A percentile compares a stretch with the other conserved stretches of the same genome.
Conservation (phyloP, 495 filamentous ascomycete genomes). For the Paragyromitra xinjiangensis region DNA sequence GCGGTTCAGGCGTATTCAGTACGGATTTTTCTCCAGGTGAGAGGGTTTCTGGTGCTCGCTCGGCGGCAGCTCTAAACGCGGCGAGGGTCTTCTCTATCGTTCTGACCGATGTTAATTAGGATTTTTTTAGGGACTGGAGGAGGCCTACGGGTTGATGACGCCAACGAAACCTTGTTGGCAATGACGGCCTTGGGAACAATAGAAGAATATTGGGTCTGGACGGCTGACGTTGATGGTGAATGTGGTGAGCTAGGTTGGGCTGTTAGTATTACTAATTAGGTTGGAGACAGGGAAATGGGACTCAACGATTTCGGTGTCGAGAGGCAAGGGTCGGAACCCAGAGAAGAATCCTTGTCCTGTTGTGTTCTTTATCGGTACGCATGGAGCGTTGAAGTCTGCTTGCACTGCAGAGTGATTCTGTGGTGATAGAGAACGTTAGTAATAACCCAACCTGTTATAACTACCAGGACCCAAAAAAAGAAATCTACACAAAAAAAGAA, state of each 20-base stretch:
- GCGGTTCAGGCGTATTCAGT: not conserved
- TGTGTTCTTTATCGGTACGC: slow-evolving; percentile 60
- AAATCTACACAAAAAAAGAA: slow-evolving; percentile 1
- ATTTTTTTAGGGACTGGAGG: not conserved
- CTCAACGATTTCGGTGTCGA: slow-evolving; percentile 49
- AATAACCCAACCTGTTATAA: slow-evolving; percentile 17
- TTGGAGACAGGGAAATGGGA: slow-evolving; percentile 3
- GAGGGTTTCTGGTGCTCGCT: slow-evolving; percentile 30
- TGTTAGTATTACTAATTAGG: slow-evolving; percentile 21
- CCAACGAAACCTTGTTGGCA: slow-evolving; percentile 65
- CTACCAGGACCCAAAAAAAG: slow-evolving; percentile 12
- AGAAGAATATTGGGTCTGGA: slow-evolving; percentile 63
- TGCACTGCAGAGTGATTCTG: slow-evolving; percentile 64
- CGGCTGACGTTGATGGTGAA: slow-evolving; percentile 63
- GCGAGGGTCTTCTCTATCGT: slow-evolving; percentile 34
- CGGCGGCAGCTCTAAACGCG: slow-evolving; percentile 32
- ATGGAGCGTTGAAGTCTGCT: slow-evolving; percentile 61
- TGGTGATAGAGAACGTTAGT: slow-evolving; percentile 19
- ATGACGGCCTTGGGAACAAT: slow-evolving; percentile 63
- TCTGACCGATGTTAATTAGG: slow-evolving; percentile 18
- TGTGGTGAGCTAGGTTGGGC: slow-evolving; percentile 39
- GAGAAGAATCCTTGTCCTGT: slow-evolving; percentile 69
- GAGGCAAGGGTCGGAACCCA: slow-evolving; percentile 67
- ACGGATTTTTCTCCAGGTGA: slow-evolving; percentile 41
- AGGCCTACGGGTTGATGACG: slow-evolving; percentile 60